phyloP scores from a whole-genome alignment of 768 basidiomycete genomes.

The Termitomyces sp. region DNA sequence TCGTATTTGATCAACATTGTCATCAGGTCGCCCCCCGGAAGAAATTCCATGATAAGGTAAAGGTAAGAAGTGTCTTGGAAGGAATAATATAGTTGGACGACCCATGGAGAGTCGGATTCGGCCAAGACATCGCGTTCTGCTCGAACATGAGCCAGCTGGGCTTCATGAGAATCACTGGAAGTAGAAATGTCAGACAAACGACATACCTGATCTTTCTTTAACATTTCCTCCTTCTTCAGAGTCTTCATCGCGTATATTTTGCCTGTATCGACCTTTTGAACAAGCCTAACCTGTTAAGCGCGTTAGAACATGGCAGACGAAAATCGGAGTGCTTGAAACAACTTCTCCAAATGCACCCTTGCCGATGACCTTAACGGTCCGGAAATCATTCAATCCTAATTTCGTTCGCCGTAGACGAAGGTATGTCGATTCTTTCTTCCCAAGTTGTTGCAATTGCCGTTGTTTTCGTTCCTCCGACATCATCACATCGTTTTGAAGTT shows the following conservation, averaged over 20 bases:
- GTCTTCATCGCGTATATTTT: constrained; percentile 99
- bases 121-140: constrained; percentile 96
- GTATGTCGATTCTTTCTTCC: constrained; percentile 85
- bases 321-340: constrained; percentile 15
- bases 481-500: constrained; percentile 60
- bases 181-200: neutral
- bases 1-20: constrained; percentile 99
- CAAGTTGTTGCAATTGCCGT: constrained; percentile 75
- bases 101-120: constrained; percentile 93
- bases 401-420: constrained; percentile 85
- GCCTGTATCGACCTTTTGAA: constrained; percentile 94
- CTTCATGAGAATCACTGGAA: neutral
- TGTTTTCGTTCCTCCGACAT: constrained; percentile 83
- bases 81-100: constrained; percentile 96
- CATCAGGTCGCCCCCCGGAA: constrained; percentile 98
- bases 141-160: constrained; percentile 91
- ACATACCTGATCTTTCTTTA: constrained; percentile 93
- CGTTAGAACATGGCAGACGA: neutral
- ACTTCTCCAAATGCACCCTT: constrained; percentile 99
- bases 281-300: constrained; percentile 65
- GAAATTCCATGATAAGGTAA: constrained; percentile 98
- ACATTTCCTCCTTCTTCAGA: constrained; percentile 95
- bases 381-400: constrained; percentile 87
- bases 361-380: constrained; percentile 97
- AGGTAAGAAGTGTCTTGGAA: constrained; percentile 92